Percentiles rank a stretch among this genome's conserved stretches.
These are phyloP conservation scores for Williopsis jadinii DNA, from an alignment of 1,139 yeast species.

Conservation along the genomic window DNA sequence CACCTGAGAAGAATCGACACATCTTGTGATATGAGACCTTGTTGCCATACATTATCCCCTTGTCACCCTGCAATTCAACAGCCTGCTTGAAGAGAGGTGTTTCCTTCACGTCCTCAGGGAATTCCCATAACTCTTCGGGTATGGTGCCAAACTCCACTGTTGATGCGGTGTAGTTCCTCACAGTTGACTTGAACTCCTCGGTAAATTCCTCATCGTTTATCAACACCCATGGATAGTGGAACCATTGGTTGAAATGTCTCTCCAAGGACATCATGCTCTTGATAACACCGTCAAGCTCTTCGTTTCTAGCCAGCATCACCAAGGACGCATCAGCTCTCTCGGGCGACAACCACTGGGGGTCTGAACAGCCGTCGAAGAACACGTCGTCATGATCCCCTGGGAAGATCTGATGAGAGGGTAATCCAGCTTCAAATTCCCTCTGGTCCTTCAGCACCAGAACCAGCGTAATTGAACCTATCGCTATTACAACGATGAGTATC, in stretches of 20 bases:
- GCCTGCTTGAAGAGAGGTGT: conserved; percentile 37
- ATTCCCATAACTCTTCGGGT: conserved; percentile 27
- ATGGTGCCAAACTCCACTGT: conserved; percentile 44
- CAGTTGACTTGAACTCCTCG: conserved; percentile 49
- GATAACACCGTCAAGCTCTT: conserved; percentile 63
- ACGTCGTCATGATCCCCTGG: conserved; percentile 22
- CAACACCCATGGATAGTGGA: conserved; percentile 82
- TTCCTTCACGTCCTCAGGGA: conserved; percentile 22
- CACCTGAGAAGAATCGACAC: conserved; percentile 73
- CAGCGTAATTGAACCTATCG: not conserved
- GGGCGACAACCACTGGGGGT: conserved; percentile 2
- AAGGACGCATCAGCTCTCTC: conserved; percentile 62
- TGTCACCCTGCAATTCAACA: conserved; percentile 68
- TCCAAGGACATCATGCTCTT: conserved; percentile 68
- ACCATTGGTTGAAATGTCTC: conserved; percentile 87
- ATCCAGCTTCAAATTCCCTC: not conserved
- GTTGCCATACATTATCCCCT: conserved; percentile 75
- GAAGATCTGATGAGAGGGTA: conserved; percentile 3
- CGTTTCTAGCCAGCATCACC: conserved; percentile 75
- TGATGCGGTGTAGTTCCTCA: conserved; percentile 44
- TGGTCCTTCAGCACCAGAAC: not conserved
- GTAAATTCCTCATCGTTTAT: conserved; percentile 72
- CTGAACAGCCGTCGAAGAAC: conserved; percentile 44
- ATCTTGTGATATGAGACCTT: conserved; percentile 63
- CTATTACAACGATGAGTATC: too few species aligned